Conservation (phyloP, 1,284 basidiomycete genomes). For the Ceratorhiza oryzae-sativae region DNA sequence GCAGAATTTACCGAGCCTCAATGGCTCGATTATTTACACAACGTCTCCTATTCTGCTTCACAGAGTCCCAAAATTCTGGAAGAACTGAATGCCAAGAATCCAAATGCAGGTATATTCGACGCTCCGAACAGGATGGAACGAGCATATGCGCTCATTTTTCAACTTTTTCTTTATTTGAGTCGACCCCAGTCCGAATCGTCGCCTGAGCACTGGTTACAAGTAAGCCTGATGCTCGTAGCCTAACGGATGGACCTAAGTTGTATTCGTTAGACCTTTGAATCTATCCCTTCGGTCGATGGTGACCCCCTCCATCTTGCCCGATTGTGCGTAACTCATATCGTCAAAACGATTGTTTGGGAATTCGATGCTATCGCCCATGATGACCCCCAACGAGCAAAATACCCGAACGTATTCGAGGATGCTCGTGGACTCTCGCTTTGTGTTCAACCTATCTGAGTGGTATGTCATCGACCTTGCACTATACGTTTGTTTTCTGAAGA, state of each 20-base stretch:
- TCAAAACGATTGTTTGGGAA: conserved; percentile 37
- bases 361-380: conserved; percentile 8
- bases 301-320: conserved; percentile 29
- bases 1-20: conserved; percentile 24
- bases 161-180: conserved; percentile 31
- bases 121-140: conserved; percentile 31
- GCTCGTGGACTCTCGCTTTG: conserved; percentile 10
- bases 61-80: conserved; percentile 18
- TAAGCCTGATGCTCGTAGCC: neutral
- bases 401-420: conserved; percentile 34
- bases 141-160: conserved; percentile 34
- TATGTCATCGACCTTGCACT: too few species aligned
- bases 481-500: neutral
- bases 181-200: conserved; percentile 29
- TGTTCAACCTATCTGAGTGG: conserved; percentile 14
- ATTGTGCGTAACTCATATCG: conserved; percentile 16
- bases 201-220: conserved; percentile 30
- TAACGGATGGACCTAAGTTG: too few species aligned
- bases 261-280: conserved; percentile 15
- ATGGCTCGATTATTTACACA: conserved; percentile 31
- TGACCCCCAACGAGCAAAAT: conserved; percentile 25
- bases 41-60: conserved; percentile 1
- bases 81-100: conserved; percentile 7
- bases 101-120: conserved; percentile 21
- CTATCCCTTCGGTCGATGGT: conserved; percentile 21